These are phyloP conservation scores for Alternaria metachromatica DNA, from an alignment of 2,329 filamentous ascomycete species.

Conservation along the genomic window DNA sequence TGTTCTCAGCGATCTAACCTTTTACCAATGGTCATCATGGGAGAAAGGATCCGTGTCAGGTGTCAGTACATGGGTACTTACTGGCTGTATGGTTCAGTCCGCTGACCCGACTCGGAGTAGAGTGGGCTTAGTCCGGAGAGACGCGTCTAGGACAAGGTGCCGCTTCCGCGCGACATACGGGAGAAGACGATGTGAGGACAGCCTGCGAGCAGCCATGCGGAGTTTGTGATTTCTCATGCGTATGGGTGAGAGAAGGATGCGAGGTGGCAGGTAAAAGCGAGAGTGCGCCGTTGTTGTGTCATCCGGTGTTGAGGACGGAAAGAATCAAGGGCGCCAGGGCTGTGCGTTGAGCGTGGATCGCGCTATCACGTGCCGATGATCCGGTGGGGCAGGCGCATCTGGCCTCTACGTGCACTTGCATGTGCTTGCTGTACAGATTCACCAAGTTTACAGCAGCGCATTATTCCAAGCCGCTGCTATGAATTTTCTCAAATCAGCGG, in stretches of 20 bases:
- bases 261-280: background rate
- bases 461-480: too few relatives aligned
- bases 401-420: slow-evolving; percentile 6
- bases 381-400: slow-evolving; percentile 12
- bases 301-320: background rate
- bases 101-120: background rate
- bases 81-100: background rate
- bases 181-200: background rate
- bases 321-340: background rate
- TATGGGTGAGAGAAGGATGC: background rate
- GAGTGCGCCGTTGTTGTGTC: background rate
- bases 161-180: slow-evolving; percentile 1
- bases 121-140: background rate
- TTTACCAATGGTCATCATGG: slow-evolving; percentile 44
- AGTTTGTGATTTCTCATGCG: background rate
- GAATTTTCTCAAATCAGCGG: slow-evolving; percentile 98
- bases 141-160: slow-evolving; percentile 3
- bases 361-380: slow-evolving; percentile 6
- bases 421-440: background rate
- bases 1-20: slow-evolving; percentile 37
- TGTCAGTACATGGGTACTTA: slow-evolving; percentile 3
- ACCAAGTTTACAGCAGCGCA: background rate
- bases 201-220: slow-evolving; percentile 2
- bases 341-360: background rate
- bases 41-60: background rate